Evolutionary conservation across 2,329 filamentous ascomycete species (phyloP).

Genomic region (Sordariomycetes sp.): DNA sequence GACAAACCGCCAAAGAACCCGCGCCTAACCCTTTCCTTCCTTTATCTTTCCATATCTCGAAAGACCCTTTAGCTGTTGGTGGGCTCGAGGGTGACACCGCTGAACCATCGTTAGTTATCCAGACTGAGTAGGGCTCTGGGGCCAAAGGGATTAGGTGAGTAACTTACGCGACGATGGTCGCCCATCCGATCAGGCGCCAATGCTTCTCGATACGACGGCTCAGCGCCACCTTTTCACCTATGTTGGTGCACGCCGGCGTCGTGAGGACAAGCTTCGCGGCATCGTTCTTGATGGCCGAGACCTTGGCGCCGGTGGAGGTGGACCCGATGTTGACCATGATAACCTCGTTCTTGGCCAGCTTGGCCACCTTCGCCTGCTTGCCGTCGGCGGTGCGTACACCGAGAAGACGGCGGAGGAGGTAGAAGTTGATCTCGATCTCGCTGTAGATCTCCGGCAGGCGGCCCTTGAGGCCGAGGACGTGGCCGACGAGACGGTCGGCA

Average conservation of each 20-base stretch:
- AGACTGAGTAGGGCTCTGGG: neutral
- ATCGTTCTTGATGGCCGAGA: constrained; percentile 94
- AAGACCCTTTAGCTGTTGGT: constrained; percentile 26
- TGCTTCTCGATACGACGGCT: constrained; percentile 98
- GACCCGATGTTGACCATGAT: constrained; percentile 99
- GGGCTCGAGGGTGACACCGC: constrained; percentile 43
- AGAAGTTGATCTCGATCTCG: constrained; percentile 99
- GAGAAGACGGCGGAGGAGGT: constrained; percentile 83
- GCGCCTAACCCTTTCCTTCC: neutral
- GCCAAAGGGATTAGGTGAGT: neutral
- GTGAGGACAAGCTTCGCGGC: constrained; percentile 90
- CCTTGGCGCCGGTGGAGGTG: constrained; percentile 94
- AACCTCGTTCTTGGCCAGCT: constrained; percentile 96
- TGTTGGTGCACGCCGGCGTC: constrained; percentile 89
- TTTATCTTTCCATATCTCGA: neutral
- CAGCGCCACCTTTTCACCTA: constrained; percentile 96
- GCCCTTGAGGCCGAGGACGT: constrained; percentile 91
- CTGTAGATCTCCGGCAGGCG: constrained; percentile 93
- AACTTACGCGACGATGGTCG: constrained; percentile 62
- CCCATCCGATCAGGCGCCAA: constrained; percentile 92
- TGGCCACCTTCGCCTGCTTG: constrained; percentile 98
- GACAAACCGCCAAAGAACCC: neutral
- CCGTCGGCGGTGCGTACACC: constrained; percentile 97
- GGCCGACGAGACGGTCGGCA: constrained; percentile 96
- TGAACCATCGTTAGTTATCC: constrained; percentile 16